Conservation (phyloP, 2,329 filamentous ascomycete genomes). For the Sporothrix phasma region DNA sequence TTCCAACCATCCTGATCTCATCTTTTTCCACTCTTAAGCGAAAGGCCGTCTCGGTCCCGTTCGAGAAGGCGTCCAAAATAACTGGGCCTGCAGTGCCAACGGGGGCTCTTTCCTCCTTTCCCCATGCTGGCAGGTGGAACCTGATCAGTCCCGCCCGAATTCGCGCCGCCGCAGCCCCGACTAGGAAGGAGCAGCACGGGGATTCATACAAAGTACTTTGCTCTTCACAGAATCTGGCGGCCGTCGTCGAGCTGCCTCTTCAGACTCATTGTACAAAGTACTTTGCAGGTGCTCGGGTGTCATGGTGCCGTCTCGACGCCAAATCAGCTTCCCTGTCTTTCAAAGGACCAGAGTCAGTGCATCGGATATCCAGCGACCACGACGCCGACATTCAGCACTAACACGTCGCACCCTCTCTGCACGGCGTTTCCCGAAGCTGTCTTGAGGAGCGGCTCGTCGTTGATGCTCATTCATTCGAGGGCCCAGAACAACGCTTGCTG, state of each 20-base stretch:
- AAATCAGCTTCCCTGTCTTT: neutral
- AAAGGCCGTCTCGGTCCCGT: neutral
- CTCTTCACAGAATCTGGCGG: neutral
- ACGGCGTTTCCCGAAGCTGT: constrained; percentile 8
- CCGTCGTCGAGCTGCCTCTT: neutral
- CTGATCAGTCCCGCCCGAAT: neutral
- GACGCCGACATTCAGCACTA: neutral
- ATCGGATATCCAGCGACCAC: neutral
- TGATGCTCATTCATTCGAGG: neutral
- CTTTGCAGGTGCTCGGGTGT: neutral
- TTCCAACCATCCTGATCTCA: neutral
- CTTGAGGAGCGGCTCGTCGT: neutral
- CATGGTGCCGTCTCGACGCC: neutral
- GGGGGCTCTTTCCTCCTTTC: neutral
- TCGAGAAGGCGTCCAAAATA: neutral
- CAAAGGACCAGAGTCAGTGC: neutral
- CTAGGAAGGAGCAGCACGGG: neutral
- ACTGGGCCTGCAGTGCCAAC: neutral
- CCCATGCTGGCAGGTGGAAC: neutral
- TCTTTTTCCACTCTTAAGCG: neutral
- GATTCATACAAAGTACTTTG: no score
- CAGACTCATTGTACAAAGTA: no score
- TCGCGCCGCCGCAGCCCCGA: neutral
- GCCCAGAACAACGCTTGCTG: neutral
- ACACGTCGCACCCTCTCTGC: no score